Conservation (phyloP, 306 rosid species). For the Carpinus viminea region DNA sequence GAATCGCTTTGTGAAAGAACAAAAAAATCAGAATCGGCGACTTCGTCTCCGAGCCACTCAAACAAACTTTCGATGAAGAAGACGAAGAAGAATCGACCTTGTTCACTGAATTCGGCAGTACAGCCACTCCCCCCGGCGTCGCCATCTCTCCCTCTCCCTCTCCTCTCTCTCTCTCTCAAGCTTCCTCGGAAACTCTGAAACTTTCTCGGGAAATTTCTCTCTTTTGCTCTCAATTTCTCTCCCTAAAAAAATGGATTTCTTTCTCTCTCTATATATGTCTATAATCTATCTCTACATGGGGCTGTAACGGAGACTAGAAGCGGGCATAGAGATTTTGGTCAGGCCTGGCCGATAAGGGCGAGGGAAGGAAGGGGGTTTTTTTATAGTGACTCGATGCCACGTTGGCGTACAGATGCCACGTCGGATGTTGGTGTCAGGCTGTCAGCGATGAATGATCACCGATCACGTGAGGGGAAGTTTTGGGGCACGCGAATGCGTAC, state of each 20-base stretch:
- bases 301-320: conserved; percentile 43
- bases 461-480: conserved; percentile 26
- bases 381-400: conserved; percentile 35
- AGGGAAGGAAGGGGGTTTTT: conserved; percentile 9
- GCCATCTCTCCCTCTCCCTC: conserved; percentile 46
- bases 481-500: no score
- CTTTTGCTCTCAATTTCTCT: conserved; percentile 20
- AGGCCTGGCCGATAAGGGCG: conserved; percentile 29
- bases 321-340: conserved; percentile 25
- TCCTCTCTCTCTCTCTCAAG: neutral
- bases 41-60: conserved; percentile 49
- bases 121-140: conserved; percentile 83
- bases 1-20: conserved; percentile 86
- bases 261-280: neutral
- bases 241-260: conserved; percentile 22
- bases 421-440: conserved; percentile 19
- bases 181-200: neutral
- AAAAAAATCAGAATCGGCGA: conserved; percentile 89
- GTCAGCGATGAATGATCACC: conserved; percentile 23
- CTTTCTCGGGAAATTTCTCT: conserved; percentile 16
- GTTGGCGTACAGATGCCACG: conserved; percentile 37
- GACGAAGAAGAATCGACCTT: conserved; percentile 66
- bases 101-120: conserved; percentile 61
- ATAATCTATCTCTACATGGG: neutral
- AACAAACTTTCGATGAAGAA: conserved; percentile 36